Conservation (phyloP, 495 filamentous ascomycete species). For the Penicillium ochrochloron region DNA sequence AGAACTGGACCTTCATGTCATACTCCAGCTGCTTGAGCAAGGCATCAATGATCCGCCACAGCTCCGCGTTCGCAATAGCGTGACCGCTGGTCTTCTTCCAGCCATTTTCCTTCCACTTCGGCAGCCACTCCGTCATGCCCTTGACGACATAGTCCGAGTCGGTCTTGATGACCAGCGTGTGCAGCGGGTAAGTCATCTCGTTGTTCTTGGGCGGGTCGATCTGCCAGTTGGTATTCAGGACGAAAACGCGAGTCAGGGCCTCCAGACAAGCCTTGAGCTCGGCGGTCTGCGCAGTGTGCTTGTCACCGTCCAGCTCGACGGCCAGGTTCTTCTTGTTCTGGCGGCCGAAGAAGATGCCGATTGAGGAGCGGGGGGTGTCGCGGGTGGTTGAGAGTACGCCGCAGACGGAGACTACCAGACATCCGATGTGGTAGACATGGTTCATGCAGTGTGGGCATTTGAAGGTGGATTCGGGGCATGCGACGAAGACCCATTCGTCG, state of each 20-base stretch:
- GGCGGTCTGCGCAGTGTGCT: constrained; percentile 25
- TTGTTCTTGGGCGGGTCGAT: constrained; percentile 8
- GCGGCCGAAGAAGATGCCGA: constrained; percentile 23
- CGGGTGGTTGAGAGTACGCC: constrained; percentile 6
- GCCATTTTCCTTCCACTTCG: constrained; percentile 44
- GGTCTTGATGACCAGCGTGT: constrained; percentile 48
- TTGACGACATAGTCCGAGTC: constrained; percentile 51
- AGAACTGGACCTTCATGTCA: constrained; percentile 20
- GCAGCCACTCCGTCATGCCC: constrained; percentile 44
- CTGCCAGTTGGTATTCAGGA: constrained; percentile 12
- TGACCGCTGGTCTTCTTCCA: constrained; percentile 33
- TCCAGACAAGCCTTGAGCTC: constrained; percentile 22
- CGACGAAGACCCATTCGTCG: constrained; percentile 18
- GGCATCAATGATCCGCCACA: constrained; percentile 17
- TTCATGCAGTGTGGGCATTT: constrained; percentile 22
- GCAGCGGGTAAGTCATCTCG: constrained; percentile 2
- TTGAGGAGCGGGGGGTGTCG: not conserved
- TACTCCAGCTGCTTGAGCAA: constrained; percentile 18
- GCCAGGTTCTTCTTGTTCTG: constrained; percentile 16
- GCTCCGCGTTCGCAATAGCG: constrained; percentile 18
- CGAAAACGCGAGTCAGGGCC: constrained; percentile 11
- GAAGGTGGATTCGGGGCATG: constrained; percentile 13
- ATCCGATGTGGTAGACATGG: constrained; percentile 18
- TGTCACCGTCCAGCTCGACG: constrained; percentile 3
- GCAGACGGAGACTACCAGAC: constrained; percentile 21